Evolutionary conservation across 257 asterid species (phyloP).

Genomic region (Nicotiana attenuata): DNA sequence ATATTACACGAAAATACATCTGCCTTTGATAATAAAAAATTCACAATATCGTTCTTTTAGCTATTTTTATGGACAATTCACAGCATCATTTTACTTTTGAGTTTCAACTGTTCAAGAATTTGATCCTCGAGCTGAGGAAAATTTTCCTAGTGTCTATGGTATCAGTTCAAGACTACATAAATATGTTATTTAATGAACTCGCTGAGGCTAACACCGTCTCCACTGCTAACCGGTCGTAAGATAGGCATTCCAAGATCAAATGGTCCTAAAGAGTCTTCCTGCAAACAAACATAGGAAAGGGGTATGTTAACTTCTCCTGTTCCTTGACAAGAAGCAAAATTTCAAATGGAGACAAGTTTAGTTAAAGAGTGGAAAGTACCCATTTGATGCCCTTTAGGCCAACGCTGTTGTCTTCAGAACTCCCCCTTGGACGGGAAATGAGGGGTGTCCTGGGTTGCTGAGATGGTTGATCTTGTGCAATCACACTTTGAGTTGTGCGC

Average conservation of each 20-base stretch:
- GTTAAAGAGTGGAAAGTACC: constrained; percentile 25
- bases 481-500: constrained; percentile 19
- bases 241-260: constrained; percentile 23
- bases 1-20: not conserved
- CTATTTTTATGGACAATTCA: constrained; percentile 1
- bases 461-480: constrained; percentile 28
- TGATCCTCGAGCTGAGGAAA: constrained; percentile 2
- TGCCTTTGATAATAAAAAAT: not conserved
- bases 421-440: constrained; percentile 21
- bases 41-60: not conserved
- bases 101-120: not conserved
- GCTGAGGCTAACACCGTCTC: constrained; percentile 21
- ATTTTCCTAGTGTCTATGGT: not conserved
- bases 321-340: not conserved
- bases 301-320: not conserved
- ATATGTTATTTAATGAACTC: constrained; percentile 15
- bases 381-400: constrained; percentile 30
- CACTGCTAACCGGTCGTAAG: constrained; percentile 12
- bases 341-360: not conserved
- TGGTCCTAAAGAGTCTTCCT: constrained; percentile 35
- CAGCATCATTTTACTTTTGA: not conserved
- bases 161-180: not conserved
- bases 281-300: constrained; percentile 12
- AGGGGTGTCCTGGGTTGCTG: constrained; percentile 24
- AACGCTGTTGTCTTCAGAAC: constrained; percentile 28